Base-by-base conservation (phyloP, 805 yeast genomes). In the Kregervanrija pseudodelftensis region DNA sequence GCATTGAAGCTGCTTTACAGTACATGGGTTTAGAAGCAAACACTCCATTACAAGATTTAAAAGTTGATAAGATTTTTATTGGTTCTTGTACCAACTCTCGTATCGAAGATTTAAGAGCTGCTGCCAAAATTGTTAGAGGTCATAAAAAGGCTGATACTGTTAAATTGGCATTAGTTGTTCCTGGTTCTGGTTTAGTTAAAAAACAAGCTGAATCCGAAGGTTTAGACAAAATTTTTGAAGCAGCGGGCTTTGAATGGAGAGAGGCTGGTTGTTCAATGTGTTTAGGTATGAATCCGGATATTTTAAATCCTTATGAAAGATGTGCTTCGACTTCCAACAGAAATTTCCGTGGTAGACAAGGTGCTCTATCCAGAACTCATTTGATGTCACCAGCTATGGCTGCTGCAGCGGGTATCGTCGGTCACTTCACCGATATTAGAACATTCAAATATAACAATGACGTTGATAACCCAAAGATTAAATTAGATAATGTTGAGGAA, bases 231-330 rank as follows among this genome's bases (percentile, higher is more conserved):
- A 77, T 93, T 47, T 93, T 93, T 60, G 79, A 72, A 59, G 87
- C 80, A 41, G 97, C 99, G 42, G 98, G 96, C 15, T 93, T 93
- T 62, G 91, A 86, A 57, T 93, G 99, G 99, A 84, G 99, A 73
- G 99, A 93, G 72, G 98, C 99, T 53, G 99, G 99, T 49, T 93
- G 99, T 71, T 91, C 98, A 36, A 93, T 93, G 99, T 93, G 99
- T 72, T 77, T 93, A 43, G 99, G 99, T 67, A 93, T 93, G 99
- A 93, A 93, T 71, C 97, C 98, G 37, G 99, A 93, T 72, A 91
- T 93, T 57, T 77, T 93, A 61, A 77, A 81, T 50, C 99, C 99
- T 36, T 79, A 85, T 61, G 99, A 93, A 69, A 82, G 99, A 70
- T 93, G 99, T 73, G 99, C 99, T 8, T 90, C 98, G 11, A 93